Percentiles rank a stretch among this genome's conserved stretches.
phyloP scores from a whole-genome alignment of 2,329 filamentous ascomycete species.

The Raffaelea ambrosiae region DNA sequence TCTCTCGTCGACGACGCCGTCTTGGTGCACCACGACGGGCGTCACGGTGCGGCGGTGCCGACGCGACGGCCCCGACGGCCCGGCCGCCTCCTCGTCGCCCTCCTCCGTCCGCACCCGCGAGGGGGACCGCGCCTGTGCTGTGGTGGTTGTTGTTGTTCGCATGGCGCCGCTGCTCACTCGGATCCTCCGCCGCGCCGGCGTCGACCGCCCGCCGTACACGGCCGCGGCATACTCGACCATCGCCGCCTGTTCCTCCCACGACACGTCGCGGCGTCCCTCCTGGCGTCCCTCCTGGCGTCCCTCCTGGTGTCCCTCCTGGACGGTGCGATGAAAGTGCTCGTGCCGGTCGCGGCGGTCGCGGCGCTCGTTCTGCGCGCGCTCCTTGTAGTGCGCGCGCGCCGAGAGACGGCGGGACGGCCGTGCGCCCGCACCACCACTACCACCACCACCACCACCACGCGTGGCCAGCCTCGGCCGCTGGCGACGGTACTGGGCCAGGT shows the following conservation, averaged over 20 bases:
- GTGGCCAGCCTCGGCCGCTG: too few relatives aligned
- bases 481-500: background rate
- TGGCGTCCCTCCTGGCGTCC: background rate
- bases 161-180: background rate
- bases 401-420: too few relatives aligned
- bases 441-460: too few relatives aligned
- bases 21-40: constrained; percentile 7
- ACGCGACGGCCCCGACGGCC: background rate
- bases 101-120: too few relatives aligned
- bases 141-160: too few relatives aligned
- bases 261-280: too few relatives aligned
- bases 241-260: background rate
- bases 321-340: background rate
- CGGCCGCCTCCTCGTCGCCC: too few relatives aligned
- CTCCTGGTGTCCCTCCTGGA: background rate
- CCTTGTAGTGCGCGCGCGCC: too few relatives aligned
- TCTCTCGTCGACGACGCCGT: background rate
- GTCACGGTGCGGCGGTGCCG: background rate
- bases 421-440: too few relatives aligned
- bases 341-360: background rate
- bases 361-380: background rate
- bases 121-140: too few relatives aligned
- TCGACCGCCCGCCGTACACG: background rate
- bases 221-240: background rate
- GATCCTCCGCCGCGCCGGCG: background rate